A percentile compares a stretch with the other conserved stretches of the same genome.
These are phyloP conservation scores for Calocybe gambosa DNA, from an alignment of 1,284 basidiomycete species.

Conservation along the genomic window DNA sequence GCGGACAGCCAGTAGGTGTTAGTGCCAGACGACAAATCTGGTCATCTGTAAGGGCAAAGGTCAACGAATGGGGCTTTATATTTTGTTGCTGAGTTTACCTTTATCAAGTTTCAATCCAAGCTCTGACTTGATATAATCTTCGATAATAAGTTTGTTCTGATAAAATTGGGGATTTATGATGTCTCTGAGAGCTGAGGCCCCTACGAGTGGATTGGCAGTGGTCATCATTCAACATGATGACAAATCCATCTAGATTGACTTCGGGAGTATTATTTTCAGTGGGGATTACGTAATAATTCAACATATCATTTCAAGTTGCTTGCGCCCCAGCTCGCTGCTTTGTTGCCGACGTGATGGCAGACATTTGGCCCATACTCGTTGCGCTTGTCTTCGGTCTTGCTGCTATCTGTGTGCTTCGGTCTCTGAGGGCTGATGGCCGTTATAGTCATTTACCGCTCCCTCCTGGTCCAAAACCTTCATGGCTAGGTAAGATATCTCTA, in stretches of 20 bases:
- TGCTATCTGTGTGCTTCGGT: neutral
- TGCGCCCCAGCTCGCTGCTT: neutral
- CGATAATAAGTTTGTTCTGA: conserved; percentile 86
- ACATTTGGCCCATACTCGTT: neutral
- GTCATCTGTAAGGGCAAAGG: conserved; percentile 51
- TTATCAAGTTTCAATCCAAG: conserved; percentile 89
- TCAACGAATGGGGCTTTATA: neutral
- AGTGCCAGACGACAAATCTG: conserved; percentile 86
- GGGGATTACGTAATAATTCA: neutral
- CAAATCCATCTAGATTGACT: neutral
- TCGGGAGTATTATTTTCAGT: neutral
- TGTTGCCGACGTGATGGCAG: neutral
- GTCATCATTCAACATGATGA: conserved; percentile 23
- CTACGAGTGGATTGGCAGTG: conserved; percentile 51
- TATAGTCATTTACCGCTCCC: conserved; percentile 27
- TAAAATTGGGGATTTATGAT: conserved; percentile 86
- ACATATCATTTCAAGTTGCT: neutral
- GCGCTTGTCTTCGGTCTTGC: neutral
- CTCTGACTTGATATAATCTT: conserved; percentile 79
- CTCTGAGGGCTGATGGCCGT: neutral
- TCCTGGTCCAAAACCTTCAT: conserved; percentile 36
- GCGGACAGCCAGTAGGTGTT: conserved; percentile 78
- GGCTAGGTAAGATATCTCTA: conserved; percentile 28
- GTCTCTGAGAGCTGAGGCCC: conserved; percentile 64
- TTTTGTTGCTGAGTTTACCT: conserved; percentile 42